Conservation (phyloP, 202 grass and related monocot species). For the Panicum virgatum region DNA sequence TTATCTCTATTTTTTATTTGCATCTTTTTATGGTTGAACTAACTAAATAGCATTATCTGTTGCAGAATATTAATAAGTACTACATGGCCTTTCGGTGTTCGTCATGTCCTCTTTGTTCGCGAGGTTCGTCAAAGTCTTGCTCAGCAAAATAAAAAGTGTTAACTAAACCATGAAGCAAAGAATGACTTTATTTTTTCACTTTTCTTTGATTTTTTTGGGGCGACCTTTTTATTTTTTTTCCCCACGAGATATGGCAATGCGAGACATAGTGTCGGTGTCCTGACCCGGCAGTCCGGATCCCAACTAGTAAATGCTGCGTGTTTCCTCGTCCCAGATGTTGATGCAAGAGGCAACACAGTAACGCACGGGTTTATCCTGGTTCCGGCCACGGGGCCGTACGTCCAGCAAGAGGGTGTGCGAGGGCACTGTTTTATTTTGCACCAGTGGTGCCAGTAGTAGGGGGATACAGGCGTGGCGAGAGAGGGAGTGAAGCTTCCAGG, state of each 20-base stretch:
- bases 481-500: too few species aligned
- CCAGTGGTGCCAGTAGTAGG: too few species aligned
- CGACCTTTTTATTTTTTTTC: neutral
- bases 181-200: neutral
- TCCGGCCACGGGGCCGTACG: too few species aligned
- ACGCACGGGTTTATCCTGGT: too few species aligned
- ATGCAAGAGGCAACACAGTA: too few species aligned
- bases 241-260: neutral
- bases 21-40: neutral
- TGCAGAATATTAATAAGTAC: neutral
- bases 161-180: neutral
- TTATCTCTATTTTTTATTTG: neutral
- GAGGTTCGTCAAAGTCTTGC: neutral
- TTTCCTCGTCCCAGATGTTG: too few species aligned
- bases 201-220: neutral
- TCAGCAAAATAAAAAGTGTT: neutral
- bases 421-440: too few species aligned
- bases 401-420: too few species aligned
- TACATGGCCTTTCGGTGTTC: neutral
- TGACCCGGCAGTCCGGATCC: neutral
- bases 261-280: too few species aligned
- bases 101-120: neutral
- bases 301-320: too few species aligned
- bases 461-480: too few species aligned
- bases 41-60: neutral